These are phyloP conservation scores for Coniochaeta sp. DNA, from an alignment of 2,329 filamentous ascomycete species.

Conservation along the genomic window DNA sequence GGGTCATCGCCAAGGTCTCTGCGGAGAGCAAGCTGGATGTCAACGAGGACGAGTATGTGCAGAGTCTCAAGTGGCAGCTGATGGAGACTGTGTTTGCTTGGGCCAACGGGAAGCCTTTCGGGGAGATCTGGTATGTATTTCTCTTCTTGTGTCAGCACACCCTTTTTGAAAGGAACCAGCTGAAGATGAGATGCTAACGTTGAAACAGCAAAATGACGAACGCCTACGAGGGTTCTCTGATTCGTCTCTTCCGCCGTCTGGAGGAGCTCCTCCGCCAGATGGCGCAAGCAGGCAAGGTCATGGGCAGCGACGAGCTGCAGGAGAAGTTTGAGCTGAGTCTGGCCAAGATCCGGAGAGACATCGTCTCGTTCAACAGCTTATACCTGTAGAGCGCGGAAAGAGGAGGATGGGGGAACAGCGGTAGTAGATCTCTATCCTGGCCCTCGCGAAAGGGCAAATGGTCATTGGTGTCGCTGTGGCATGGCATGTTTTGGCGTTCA, in stretches of 20 bases:
- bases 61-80: slow-evolving; percentile 84
- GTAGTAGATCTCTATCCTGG: not conserved
- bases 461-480: not conserved
- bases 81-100: slow-evolving; percentile 96
- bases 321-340: slow-evolving; percentile 86
- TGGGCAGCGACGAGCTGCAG: slow-evolving; percentile 92
- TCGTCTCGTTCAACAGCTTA: slow-evolving; percentile 47
- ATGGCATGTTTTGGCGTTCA: not conserved
- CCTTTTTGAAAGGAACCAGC: no score
- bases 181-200: slow-evolving; percentile 2
- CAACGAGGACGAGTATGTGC: slow-evolving; percentile 92
- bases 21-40: slow-evolving; percentile 88
- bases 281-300: slow-evolving; percentile 91
- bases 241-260: slow-evolving; percentile 88
- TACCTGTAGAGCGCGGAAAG: slow-evolving; percentile 11
- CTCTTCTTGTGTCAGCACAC: not conserved
- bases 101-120: slow-evolving; percentile 84
- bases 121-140: slow-evolving; percentile 79
- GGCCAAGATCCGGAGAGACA: slow-evolving; percentile 80
- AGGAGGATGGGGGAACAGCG: not conserved
- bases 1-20: slow-evolving; percentile 85
- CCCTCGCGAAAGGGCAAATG: not conserved
- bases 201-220: slow-evolving; percentile 90
- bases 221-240: slow-evolving; percentile 92
- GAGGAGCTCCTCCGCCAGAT: slow-evolving; percentile 94